Conservation (phyloP, 352 stramenopile species). For the Globisporangium radiosum region DNA sequence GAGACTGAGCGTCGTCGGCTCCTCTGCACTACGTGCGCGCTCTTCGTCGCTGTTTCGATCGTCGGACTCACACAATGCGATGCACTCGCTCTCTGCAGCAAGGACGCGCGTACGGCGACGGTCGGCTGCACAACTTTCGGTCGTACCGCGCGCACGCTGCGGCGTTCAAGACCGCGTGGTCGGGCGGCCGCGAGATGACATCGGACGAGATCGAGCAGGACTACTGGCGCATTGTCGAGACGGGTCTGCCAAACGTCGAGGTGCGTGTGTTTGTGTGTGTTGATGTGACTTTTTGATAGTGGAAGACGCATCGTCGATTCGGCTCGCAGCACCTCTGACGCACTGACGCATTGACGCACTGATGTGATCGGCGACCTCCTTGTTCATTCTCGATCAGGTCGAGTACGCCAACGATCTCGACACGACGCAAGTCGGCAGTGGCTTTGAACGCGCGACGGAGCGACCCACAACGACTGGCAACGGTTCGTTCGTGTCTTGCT, state of each 20-base stretch:
- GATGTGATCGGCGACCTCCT: not conserved
- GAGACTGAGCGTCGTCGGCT: too few species aligned
- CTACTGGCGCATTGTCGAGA: conserved; percentile 87
- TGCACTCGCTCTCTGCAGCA: conserved; percentile 43
- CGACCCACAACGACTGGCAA: too few species aligned
- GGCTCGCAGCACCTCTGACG: too few species aligned
- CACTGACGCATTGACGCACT: too few species aligned
- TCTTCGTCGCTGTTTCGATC: too few species aligned
- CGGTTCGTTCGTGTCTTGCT: not conserved
- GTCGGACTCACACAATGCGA: too few species aligned
- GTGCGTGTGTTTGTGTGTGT: conserved; percentile 5
- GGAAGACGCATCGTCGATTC: too few species aligned
- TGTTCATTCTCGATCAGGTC: conserved; percentile 32
- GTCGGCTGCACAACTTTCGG: conserved; percentile 32
- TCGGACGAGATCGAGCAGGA: conserved; percentile 78
- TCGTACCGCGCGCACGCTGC: conserved; percentile 58
- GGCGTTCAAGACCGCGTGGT: conserved; percentile 51
- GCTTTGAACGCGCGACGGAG: conserved; percentile 47
- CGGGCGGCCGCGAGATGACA: conserved; percentile 27
- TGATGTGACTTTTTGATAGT: too few species aligned
- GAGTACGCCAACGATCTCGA: conserved; percentile 91
- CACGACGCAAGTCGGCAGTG: conserved; percentile 69
- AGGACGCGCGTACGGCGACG: conserved; percentile 58
- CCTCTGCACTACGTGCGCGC: too few species aligned
- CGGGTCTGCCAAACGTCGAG: conserved; percentile 25